A percentile compares a stretch with the other conserved stretches of the same genome.
These are phyloP conservation scores for Neonectria magnoliae DNA, from an alignment of 2,329 filamentous ascomycete species.

Conservation along the genomic window DNA sequence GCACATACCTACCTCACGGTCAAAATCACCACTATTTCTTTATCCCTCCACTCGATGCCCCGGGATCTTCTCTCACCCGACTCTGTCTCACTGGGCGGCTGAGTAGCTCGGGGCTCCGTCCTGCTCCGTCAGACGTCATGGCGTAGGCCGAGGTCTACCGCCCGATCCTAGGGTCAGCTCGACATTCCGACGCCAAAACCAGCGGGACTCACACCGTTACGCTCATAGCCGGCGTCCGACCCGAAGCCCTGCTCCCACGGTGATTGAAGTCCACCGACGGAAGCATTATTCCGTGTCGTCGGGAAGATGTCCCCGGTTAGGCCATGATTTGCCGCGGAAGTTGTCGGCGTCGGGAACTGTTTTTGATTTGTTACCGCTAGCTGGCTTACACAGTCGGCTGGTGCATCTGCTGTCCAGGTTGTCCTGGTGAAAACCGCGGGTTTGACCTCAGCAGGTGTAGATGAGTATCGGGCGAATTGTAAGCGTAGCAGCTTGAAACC, in stretches of 20 bases:
- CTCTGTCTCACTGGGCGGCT: background rate
- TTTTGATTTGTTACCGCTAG: constrained; percentile 5
- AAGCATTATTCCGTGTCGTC: constrained; percentile 32
- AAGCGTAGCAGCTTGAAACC: background rate
- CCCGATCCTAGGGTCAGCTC: constrained; percentile 22
- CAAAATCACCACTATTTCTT: background rate
- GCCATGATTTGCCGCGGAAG: background rate
- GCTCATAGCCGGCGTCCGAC: constrained; percentile 34
- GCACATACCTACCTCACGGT: background rate
- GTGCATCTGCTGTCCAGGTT: background rate
- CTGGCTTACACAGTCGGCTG: constrained; percentile 5
- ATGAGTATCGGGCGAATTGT: background rate
- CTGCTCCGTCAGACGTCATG: constrained; percentile 28
- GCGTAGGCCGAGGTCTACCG: constrained; percentile 38
- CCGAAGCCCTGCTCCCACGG: constrained; percentile 30
- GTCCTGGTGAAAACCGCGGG: background rate
- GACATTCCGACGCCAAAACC: constrained; percentile 8
- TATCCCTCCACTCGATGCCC: background rate
- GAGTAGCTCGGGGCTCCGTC: constrained; percentile 13
- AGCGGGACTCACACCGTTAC: constrained; percentile 12
- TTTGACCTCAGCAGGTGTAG: background rate
- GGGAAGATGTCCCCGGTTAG: constrained; percentile 1
- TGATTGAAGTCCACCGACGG: constrained; percentile 43
- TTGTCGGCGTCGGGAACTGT: constrained; percentile 11
- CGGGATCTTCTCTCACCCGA: constrained; percentile 13